A percentile compares a stretch with the other conserved stretches of the same genome.
These are phyloP conservation scores for Cryptococcus sp. DNA, from an alignment of 1,284 basidiomycete species.

Conservation along the genomic window DNA sequence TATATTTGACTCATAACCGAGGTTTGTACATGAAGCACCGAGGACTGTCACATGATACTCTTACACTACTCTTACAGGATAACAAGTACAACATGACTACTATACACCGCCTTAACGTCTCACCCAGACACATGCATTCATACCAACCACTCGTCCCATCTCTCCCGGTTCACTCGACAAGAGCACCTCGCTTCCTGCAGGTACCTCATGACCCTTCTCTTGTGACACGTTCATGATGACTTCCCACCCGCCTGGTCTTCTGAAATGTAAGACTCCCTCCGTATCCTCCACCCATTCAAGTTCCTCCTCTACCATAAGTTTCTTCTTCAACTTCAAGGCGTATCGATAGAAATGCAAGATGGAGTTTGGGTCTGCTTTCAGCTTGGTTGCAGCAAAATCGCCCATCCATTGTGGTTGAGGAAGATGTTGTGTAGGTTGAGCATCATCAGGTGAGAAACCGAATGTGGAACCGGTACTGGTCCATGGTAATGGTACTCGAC, in stretches of 20 bases:
- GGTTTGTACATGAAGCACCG: too few relatives aligned
- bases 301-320: constrained; percentile 30
- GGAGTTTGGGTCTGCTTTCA: constrained; percentile 24
- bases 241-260: constrained; percentile 38
- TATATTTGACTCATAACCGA: too few relatives aligned
- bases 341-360: constrained; percentile 34
- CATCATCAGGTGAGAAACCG: constrained; percentile 21
- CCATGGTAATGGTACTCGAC: constrained; percentile 37
- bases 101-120: too few relatives aligned
- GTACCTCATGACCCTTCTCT: constrained; percentile 15
- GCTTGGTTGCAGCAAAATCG: constrained; percentile 24
- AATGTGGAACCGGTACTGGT: constrained; percentile 14
- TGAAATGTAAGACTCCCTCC: constrained; percentile 26
- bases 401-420: constrained; percentile 29
- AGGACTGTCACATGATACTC: too few relatives aligned
- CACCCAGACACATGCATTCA: too few relatives aligned
- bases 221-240: constrained; percentile 31
- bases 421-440: constrained; percentile 24
- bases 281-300: constrained; percentile 29
- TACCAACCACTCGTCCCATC: constrained; percentile 8
- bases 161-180: constrained; percentile 10
- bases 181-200: constrained; percentile 23
- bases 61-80: too few relatives aligned
- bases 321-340: constrained; percentile 21
- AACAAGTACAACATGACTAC: too few relatives aligned